Evolutionary conservation across 2,329 filamentous ascomycete genomes (phyloP), one percentile per base, ranked within the genome.

Genomic region (Pestalotiopsis sp.): DNA sequence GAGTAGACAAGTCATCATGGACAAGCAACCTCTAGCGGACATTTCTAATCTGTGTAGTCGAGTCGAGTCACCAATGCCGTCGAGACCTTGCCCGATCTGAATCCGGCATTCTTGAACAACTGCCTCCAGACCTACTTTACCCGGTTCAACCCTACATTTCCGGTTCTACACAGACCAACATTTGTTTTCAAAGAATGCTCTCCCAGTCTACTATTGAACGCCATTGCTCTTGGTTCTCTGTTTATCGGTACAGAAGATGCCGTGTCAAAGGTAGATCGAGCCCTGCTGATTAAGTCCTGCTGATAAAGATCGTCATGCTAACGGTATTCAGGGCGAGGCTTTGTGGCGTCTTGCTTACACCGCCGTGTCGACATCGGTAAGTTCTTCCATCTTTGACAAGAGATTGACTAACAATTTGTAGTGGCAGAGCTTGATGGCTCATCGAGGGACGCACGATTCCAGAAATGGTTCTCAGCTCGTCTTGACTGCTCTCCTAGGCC

Each of bases 191-290:
- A 56, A 3, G 65, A 67, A 38, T 67, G 65, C 27, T 67, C 65
- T 3, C 65, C 65, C 7, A 67, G 65, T 38, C 58, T 67, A 17
- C 20, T 67, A n/a, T 23, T 67, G 17, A 67, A 67, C 23, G 65
- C 65, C 7, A 67, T 67, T 58, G 65, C 65, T n/a, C 65, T 67
- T 2, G 65, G 65, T 12, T 67, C 65, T n/a, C n/a, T 67, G 14
- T 67, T 67, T 27, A 60, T 67, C 20, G 65, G 65, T n/a, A 67
- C 65, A 11, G 52, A 67, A 52, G 65, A 67, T 59, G 65, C 65
- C 20, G 27, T 67, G 7, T 67, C 52, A 13, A 67, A 67, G 56
- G 65, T 67, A 13, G 20, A 17, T 49, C n/a, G n/a, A n/a, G n/a
- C n/a, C 25, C 49, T 11, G 41, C 57, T 38, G 17, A 4, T 23